Evolutionary conservation across 306 rosid genomes (phyloP).

Genomic region (Prunus mume): DNA sequence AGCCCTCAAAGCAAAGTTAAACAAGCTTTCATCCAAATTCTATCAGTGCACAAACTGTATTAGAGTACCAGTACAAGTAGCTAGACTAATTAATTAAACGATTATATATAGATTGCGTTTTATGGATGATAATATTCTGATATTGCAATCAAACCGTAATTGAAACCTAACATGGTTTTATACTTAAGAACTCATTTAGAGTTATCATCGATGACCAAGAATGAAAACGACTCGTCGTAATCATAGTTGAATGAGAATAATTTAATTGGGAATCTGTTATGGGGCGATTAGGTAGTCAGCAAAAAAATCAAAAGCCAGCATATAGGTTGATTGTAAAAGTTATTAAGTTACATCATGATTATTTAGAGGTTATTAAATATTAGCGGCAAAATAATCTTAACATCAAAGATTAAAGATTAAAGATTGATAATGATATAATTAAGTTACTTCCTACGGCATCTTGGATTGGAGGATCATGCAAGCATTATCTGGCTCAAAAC

Average conservation of each 20-base stretch:
- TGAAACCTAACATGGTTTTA: background rate
- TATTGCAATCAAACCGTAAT: background rate
- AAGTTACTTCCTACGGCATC: conserved; percentile 27
- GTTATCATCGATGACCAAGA: background rate
- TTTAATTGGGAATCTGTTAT: background rate
- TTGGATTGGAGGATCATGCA: conserved; percentile 35
- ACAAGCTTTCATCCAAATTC: background rate
- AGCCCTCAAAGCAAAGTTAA: background rate
- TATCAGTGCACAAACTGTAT: conserved; percentile 6
- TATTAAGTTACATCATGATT: background rate
- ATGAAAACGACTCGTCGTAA: background rate
- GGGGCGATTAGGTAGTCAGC: background rate
- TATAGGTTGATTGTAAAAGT: background rate
- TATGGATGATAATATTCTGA: background rate
- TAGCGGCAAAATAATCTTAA: background rate
- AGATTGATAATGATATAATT: background rate
- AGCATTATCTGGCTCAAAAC: conserved; percentile 30
- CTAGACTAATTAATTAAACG: background rate
- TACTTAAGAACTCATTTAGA: background rate
- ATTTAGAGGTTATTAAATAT: too few relatives aligned
- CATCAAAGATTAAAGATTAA: background rate
- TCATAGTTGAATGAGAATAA: background rate
- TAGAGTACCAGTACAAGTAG: background rate
- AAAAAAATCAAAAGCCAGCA: background rate
- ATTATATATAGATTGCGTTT: background rate